Percentiles rank a stretch among this genome's conserved stretches.
phyloP scores from a whole-genome alignment of 495 filamentous ascomycete genomes.

The Staphylotrichum tortipilum region DNA sequence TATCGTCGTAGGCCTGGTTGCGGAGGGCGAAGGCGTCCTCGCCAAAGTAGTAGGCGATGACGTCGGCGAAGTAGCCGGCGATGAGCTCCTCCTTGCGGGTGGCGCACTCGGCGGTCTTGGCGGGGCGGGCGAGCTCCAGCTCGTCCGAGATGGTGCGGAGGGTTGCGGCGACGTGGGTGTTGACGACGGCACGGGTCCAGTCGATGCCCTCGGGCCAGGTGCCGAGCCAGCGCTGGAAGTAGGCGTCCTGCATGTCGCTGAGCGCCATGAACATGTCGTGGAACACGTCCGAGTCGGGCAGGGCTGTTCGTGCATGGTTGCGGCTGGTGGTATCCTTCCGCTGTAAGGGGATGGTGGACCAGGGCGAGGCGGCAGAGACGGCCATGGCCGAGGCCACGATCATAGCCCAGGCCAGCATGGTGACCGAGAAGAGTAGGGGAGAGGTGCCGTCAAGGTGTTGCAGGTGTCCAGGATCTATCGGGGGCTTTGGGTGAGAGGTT shows the following conservation, averaged over 20 bases:
- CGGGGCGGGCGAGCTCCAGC: conserved; percentile 15
- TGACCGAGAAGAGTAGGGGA: background rate
- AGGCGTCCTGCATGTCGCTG: conserved; percentile 64
- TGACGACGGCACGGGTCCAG: conserved; percentile 87
- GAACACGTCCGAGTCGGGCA: conserved; percentile 22
- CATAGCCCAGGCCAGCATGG: conserved; percentile 9
- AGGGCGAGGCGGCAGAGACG: conserved; percentile 6
- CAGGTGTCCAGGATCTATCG: too few species aligned
- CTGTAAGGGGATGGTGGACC: background rate
- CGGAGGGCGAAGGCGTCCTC: conserved; percentile 71
- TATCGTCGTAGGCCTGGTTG: conserved; percentile 85
- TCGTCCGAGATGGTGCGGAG: conserved; percentile 52
- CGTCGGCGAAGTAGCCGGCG: conserved; percentile 73
- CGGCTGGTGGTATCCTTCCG: background rate
- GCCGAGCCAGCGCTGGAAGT: conserved; percentile 68
- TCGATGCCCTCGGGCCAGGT: conserved; percentile 85
- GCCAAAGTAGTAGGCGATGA: conserved; percentile 72
- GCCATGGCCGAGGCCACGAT: conserved; percentile 6
- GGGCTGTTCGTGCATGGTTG: too few species aligned
- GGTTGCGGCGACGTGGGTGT: conserved; percentile 66
- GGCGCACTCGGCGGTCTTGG: conserved; percentile 29
- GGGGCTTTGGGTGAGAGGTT: too few species aligned
- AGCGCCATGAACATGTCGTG: conserved; percentile 50
- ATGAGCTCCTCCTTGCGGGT: conserved; percentile 56
- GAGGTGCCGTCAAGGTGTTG: background rate